Percentiles rank a stretch among this genome's conserved stretches.
phyloP scores from a whole-genome alignment of 1,139 yeast genomes.

The Saccharomycopsis hybrid region DNA sequence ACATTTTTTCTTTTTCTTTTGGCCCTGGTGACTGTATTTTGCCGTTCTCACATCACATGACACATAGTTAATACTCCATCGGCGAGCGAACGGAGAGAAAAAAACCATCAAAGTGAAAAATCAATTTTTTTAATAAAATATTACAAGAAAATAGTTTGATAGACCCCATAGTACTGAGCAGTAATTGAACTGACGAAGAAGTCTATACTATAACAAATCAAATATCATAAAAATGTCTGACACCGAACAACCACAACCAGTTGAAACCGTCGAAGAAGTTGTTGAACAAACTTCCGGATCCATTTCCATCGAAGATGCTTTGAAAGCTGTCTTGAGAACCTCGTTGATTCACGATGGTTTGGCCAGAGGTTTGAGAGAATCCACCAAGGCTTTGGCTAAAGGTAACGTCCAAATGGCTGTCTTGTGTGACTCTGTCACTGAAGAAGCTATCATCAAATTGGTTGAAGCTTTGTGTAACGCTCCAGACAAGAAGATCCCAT shows the following conservation, averaged over 20 bases:
- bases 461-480: conserved; percentile 99
- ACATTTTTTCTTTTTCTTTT: no score
- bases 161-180: conserved; percentile 71
- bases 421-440: conserved; percentile 97
- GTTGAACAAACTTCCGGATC: conserved; percentile 79
- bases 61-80: no score
- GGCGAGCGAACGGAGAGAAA: no score
- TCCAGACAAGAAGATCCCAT: conserved; percentile 93
- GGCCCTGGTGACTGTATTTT: no score
- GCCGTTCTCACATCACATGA: no score
- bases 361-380: conserved; percentile 99
- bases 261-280: conserved; percentile 73
- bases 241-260: conserved; percentile 75
- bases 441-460: conserved; percentile 93
- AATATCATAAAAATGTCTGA: conserved; percentile 58
- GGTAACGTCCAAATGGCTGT: conserved; percentile 98
- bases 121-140: no score
- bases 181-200: conserved; percentile 74
- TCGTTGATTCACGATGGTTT: conserved; percentile 98
- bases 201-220: conserved; percentile 46
- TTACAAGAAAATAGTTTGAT: no score
- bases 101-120: no score
- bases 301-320: conserved; percentile 97
- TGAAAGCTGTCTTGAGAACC: conserved; percentile 97
- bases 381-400: conserved; percentile 96